Conservation (phyloP, 2,329 filamentous ascomycete genomes). For the Fusarium mangiferae region DNA sequence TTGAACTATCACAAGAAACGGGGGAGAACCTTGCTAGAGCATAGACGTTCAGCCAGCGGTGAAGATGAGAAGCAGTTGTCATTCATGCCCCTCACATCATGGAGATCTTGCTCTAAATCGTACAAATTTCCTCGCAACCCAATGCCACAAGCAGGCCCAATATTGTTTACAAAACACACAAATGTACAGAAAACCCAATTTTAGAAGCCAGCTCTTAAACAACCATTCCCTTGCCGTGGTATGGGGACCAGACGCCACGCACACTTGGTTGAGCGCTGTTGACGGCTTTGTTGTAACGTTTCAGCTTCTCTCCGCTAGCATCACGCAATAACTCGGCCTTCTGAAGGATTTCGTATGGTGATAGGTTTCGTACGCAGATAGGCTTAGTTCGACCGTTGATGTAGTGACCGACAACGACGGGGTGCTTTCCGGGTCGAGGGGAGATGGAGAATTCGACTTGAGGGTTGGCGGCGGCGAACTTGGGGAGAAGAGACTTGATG, state of each 20-base stretch:
- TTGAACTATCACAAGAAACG: neutral
- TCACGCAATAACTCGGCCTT: slow-evolving; percentile 81
- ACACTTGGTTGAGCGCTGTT: slow-evolving; percentile 73
- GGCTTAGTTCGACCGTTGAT: slow-evolving; percentile 90
- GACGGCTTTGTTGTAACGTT: slow-evolving; percentile 70
- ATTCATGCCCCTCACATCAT: slow-evolving; percentile 24
- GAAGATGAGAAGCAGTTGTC: slow-evolving; percentile 16
- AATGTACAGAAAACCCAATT: slow-evolving; percentile 38
- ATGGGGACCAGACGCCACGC: slow-evolving; percentile 77
- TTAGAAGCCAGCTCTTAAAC: slow-evolving; percentile 53
- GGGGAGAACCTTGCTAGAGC: neutral
- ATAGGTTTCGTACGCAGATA: slow-evolving; percentile 88
- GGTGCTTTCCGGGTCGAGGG: slow-evolving; percentile 89
- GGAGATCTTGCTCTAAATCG: slow-evolving; percentile 41
- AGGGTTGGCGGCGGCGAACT: slow-evolving; percentile 84
- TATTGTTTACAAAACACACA: slow-evolving; percentile 43
- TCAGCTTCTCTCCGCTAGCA: slow-evolving; percentile 79
- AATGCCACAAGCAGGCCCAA: slow-evolving; percentile 41
- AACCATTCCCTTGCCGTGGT: slow-evolving; percentile 68
- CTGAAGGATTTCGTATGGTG: slow-evolving; percentile 80
- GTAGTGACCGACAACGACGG: slow-evolving; percentile 88
- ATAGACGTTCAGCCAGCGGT: neutral
- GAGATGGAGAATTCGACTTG: slow-evolving; percentile 92
- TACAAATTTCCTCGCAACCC: slow-evolving; percentile 44
- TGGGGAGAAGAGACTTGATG: slow-evolving; percentile 78